phyloP scores from a whole-genome alignment of 2,329 filamentous ascomycete species.

The Fusarium armeniacum region DNA sequence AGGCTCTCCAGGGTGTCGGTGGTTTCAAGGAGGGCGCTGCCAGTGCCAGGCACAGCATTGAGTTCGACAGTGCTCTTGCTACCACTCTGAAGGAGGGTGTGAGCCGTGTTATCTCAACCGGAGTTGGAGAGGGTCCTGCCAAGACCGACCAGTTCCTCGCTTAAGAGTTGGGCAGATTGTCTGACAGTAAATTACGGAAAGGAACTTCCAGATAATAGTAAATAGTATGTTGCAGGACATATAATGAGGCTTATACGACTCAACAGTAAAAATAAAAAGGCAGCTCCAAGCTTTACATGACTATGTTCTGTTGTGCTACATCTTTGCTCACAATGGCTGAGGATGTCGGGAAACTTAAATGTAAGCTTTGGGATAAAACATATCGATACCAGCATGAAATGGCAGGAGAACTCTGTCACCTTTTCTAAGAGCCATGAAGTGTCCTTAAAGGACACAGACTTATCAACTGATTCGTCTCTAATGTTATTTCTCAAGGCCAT shows the following conservation, averaged over 20 bases:
- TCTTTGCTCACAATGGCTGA: neutral
- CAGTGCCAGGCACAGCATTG: conserved; percentile 67
- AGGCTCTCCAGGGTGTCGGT: conserved; percentile 71
- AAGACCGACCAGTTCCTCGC: conserved; percentile 84
- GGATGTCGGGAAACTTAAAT: neutral
- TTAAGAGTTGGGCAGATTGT: conserved; percentile 71
- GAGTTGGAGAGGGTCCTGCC: conserved; percentile 89
- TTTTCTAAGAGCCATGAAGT: neutral
- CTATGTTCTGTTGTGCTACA: neutral
- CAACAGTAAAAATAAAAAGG: neutral
- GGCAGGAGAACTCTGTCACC: neutral
- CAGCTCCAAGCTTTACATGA: neutral
- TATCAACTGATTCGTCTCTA: neutral
- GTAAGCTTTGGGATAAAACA: neutral
- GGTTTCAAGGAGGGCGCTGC: conserved; percentile 77
- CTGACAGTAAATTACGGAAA: conserved; percentile 36
- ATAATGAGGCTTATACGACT: neutral
- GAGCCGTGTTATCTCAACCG: conserved; percentile 89
- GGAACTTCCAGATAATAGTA: conserved; percentile 6
- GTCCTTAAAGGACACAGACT: neutral
- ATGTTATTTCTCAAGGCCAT: neutral
- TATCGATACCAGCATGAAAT: neutral
- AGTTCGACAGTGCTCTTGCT: conserved; percentile 75
- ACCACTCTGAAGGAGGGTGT: conserved; percentile 81
- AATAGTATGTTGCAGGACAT: conserved; percentile 10